A percentile compares a stretch with the other conserved stretches of the same genome.
Evolutionary conservation across 495 filamentous ascomycete species (phyloP).

Genomic region (Annulohypoxylon bovei): DNA sequence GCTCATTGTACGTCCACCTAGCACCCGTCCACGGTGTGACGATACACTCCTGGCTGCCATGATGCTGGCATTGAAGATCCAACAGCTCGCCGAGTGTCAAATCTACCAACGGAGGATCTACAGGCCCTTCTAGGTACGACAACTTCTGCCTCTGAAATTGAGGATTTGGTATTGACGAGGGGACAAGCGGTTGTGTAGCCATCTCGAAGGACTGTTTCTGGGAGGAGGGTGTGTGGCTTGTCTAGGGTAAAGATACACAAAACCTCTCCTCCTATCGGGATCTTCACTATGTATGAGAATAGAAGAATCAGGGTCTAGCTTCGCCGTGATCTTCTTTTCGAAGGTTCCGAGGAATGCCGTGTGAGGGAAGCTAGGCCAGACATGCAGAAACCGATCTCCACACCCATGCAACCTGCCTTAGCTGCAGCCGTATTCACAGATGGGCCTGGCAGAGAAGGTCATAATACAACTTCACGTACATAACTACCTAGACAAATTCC

Average conservation of each 20-base stretch:
- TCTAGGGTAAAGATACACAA: slow-evolving; percentile 8
- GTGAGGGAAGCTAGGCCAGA: slow-evolving; percentile 11
- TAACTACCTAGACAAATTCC: neutral
- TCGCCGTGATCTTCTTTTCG: slow-evolving; percentile 5
- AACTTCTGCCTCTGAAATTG: slow-evolving; percentile 47
- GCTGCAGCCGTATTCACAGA: neutral
- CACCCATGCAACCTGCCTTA: slow-evolving; percentile 15
- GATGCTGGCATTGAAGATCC: slow-evolving; percentile 68
- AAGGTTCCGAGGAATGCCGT: neutral
- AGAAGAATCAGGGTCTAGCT: slow-evolving; percentile 5
- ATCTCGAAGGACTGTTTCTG: slow-evolving; percentile 11
- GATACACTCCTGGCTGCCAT: slow-evolving; percentile 67
- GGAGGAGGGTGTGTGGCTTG: neutral
- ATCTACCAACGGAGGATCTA: slow-evolving; percentile 67
- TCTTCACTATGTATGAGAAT: slow-evolving; percentile 7
- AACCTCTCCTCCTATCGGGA: neutral
- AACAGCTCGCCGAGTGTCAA: slow-evolving; percentile 71
- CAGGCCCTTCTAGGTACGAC: slow-evolving; percentile 69
- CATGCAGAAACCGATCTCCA: slow-evolving; percentile 16
- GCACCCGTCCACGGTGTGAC: slow-evolving; percentile 74
- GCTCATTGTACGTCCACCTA: slow-evolving; percentile 71
- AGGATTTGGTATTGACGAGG: slow-evolving; percentile 21
- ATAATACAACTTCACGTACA: neutral
- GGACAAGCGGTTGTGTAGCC: slow-evolving; percentile 31
- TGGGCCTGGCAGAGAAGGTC: neutral